Percentiles rank a stretch among this genome's conserved stretches.
Evolutionary conservation across 106 monocot genomes (phyloP).

Genomic region (Allium fistulosum): DNA sequence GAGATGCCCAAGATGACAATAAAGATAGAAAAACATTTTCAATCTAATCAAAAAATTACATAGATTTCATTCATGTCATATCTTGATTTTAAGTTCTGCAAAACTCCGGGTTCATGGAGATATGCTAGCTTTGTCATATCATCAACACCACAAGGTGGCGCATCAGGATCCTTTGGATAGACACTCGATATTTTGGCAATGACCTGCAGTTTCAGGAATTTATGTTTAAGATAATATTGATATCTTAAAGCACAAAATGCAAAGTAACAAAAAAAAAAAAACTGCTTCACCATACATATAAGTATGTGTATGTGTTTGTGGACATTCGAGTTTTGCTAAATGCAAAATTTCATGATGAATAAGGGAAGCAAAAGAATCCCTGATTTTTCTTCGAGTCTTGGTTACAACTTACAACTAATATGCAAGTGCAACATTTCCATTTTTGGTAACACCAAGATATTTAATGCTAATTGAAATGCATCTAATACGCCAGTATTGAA

Average conservation of each 20-base stretch:
- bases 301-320: no score
- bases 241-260: background rate
- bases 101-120: slow-evolving; percentile 27
- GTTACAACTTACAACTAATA: no score
- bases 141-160: slow-evolving; percentile 23
- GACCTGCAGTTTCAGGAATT: slow-evolving; percentile 8
- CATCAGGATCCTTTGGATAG: slow-evolving; percentile 24
- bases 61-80: slow-evolving; percentile 31
- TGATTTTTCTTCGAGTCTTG: no score
- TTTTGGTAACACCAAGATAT: no score
- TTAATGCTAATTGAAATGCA: no score
- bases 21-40: background rate
- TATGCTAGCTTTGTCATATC: slow-evolving; percentile 33
- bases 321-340: no score
- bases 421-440: no score
- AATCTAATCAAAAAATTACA: background rate
- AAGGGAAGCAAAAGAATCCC: no score
- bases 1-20: background rate
- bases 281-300: no score
- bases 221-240: background rate
- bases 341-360: no score
- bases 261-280: background rate
- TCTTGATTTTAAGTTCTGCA: slow-evolving; percentile 21
- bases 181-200: slow-evolving; percentile 17
- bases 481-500: no score